Conservation (phyloP, 2,329 filamentous ascomycete genomes). For the Beauveria scarabaeidicola region DNA sequence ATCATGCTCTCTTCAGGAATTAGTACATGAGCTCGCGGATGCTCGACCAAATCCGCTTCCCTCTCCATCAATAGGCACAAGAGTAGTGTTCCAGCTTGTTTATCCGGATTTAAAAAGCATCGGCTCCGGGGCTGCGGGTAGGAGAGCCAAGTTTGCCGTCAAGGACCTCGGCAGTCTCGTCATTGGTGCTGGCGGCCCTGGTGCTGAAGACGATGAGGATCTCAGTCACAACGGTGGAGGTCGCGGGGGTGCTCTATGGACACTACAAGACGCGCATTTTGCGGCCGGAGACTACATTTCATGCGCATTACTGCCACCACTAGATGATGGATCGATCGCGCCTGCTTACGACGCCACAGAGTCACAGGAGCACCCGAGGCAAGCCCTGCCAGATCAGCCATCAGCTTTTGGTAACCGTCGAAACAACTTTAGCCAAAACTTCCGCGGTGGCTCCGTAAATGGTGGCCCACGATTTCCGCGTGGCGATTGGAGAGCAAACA, state of each 20-base stretch:
- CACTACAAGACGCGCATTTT: conserved; percentile 67
- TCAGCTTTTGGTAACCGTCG: neutral
- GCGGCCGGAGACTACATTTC: conserved; percentile 85
- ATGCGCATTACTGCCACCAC: conserved; percentile 70
- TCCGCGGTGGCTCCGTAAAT: neutral
- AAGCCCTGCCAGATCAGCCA: neutral
- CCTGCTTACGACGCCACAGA: conserved; percentile 34
- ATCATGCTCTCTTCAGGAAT: conserved; percentile 70
- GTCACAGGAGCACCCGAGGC: neutral
- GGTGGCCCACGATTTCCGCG: neutral
- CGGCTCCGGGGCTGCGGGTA: conserved; percentile 17
- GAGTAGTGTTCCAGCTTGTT: conserved; percentile 79
- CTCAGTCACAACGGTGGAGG: conserved; percentile 28
- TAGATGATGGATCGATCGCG: conserved; percentile 65
- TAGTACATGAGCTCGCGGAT: conserved; percentile 66
- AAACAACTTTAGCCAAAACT: neutral
- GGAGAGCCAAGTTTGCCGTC: conserved; percentile 53
- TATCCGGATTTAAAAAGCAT: conserved; percentile 60
- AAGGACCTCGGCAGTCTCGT: conserved; percentile 81
- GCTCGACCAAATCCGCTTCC: conserved; percentile 61
- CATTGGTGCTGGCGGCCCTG: conserved; percentile 51
- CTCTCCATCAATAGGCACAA: conserved; percentile 66
- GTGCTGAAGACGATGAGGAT: conserved; percentile 31
- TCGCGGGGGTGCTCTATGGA: conserved; percentile 62
- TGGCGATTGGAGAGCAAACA: conserved; percentile 1